Evolutionary conservation across 116 monocot species (phyloP).

Genomic region (Cymodocea nodosa): DNA sequence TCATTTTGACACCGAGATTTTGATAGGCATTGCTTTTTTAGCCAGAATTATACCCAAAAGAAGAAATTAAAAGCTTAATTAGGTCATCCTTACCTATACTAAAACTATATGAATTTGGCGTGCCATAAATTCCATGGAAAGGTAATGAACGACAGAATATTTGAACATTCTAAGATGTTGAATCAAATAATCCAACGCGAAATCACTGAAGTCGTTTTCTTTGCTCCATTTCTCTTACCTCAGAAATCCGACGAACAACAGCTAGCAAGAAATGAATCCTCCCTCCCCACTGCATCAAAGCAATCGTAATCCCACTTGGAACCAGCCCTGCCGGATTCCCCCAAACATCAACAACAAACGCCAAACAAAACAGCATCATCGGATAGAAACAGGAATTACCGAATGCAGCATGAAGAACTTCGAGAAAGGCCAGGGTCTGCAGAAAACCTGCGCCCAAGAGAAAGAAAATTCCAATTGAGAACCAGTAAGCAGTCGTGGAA

Average conservation of each 20-base stretch:
- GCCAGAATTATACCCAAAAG: too few relatives aligned
- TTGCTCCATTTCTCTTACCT: conserved; percentile 18
- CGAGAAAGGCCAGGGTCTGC: conserved; percentile 47
- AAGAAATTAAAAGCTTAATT: too few relatives aligned
- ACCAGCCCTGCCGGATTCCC: conserved; percentile 39
- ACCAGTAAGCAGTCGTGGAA: not conserved
- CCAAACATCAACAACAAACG: not conserved
- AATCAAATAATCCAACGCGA: too few relatives aligned
- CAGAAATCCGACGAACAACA: conserved; percentile 58
- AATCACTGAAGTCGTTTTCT: not conserved
- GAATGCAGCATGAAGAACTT: conserved; percentile 59
- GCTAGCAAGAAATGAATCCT: conserved; percentile 90
- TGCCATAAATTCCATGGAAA: too few relatives aligned
- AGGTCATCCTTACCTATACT: too few relatives aligned
- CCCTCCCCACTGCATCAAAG: conserved; percentile 86
- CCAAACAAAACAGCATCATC: not conserved
- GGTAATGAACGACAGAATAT: too few relatives aligned
- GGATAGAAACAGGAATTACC: conserved; percentile 19
- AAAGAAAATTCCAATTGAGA: not conserved
- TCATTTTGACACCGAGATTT: too few relatives aligned
- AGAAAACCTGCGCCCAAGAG: conserved; percentile 24
- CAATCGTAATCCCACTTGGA: conserved; percentile 39
- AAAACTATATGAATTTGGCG: too few relatives aligned
- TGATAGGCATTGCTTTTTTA: too few relatives aligned
- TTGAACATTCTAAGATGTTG: too few relatives aligned